Percentiles rank a stretch among this genome's conserved stretches.
Evolutionary conservation across 2,329 filamentous ascomycete species (phyloP).

Genomic region (Fusarium sp.): DNA sequence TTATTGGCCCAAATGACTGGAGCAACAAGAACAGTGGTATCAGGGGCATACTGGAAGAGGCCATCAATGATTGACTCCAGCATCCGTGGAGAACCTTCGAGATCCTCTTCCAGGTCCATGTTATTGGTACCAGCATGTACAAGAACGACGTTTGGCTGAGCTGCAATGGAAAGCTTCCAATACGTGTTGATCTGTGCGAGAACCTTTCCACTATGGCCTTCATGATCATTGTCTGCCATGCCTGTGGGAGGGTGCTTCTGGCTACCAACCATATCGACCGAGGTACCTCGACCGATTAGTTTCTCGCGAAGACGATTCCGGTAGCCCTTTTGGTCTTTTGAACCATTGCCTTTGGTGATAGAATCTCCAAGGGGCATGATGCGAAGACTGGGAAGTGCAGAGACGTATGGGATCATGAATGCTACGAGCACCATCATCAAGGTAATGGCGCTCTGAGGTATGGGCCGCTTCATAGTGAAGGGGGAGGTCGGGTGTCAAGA

Average conservation of each 20-base stretch:
- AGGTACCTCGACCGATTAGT: neutral
- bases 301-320: conserved; percentile 14
- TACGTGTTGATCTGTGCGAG: conserved; percentile 17
- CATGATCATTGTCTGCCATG: conserved; percentile 32
- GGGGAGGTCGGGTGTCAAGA: too few species aligned
- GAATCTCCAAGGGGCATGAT: conserved; percentile 39
- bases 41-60: conserved; percentile 13
- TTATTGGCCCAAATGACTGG: conserved; percentile 38
- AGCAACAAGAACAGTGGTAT: conserved; percentile 19
- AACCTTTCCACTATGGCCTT: conserved; percentile 30
- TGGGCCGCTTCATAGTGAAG: neutral
- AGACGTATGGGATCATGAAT: conserved; percentile 3
- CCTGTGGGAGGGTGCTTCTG: conserved; percentile 9
- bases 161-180: conserved; percentile 18
- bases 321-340: conserved; percentile 21
- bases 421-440: conserved; percentile 10
- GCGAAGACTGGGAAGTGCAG: conserved; percentile 25
- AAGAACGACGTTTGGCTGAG: conserved; percentile 29
- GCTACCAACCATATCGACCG: conserved; percentile 30
- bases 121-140: conserved; percentile 35
- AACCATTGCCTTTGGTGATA: conserved; percentile 38
- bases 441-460: conserved; percentile 1
- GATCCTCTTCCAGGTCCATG: conserved; percentile 21
- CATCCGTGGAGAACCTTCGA: neutral
- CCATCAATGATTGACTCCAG: conserved; percentile 8